Conservation (phyloP, 345 rosid genomes). For the Stellera chamaejasme region DNA sequence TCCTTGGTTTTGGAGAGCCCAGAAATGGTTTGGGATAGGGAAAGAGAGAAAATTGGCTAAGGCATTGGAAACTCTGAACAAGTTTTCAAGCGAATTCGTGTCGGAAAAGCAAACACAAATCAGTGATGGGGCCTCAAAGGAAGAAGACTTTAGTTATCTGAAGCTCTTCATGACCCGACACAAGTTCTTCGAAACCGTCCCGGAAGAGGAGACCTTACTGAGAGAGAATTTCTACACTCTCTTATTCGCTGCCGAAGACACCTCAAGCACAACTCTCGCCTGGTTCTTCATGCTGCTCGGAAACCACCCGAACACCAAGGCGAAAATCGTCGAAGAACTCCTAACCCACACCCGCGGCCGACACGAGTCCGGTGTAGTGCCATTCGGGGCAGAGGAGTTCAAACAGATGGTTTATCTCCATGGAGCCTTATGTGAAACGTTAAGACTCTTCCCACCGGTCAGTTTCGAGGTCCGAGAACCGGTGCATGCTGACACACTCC, state of each 20-base stretch:
- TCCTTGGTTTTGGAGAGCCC: conserved; percentile 9
- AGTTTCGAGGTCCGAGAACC: conserved; percentile 8
- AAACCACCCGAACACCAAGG: conserved; percentile 12
- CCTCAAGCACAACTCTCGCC: conserved; percentile 23
- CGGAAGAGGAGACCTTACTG: background rate
- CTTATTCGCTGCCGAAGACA: conserved; percentile 23
- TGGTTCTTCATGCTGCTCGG: conserved; percentile 36
- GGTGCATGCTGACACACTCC: conserved; percentile 6
- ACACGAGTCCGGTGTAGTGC: background rate
- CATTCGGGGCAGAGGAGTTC: conserved; percentile 1
- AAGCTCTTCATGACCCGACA: conserved; percentile 7
- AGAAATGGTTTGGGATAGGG: conserved; percentile 10
- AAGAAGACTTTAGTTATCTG: conserved; percentile 3
- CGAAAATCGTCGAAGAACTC: conserved; percentile 23
- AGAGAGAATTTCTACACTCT: conserved; percentile 21
- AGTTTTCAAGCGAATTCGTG: background rate
- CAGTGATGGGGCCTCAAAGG: background rate
- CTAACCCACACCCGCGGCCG: conserved; percentile 1
- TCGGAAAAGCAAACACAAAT: conserved; percentile 2
- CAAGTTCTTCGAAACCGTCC: background rate
- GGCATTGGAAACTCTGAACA: background rate
- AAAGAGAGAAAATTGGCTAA: conserved; percentile 9
- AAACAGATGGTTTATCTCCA: conserved; percentile 31
- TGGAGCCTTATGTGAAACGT: conserved; percentile 22
- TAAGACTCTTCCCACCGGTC: conserved; percentile 21